Percentiles rank a stretch among this genome's conserved stretches.
Conservation (phyloP, 1,284 basidiomycete genomes). For the Ceratorhiza oryzae-sativae region DNA sequence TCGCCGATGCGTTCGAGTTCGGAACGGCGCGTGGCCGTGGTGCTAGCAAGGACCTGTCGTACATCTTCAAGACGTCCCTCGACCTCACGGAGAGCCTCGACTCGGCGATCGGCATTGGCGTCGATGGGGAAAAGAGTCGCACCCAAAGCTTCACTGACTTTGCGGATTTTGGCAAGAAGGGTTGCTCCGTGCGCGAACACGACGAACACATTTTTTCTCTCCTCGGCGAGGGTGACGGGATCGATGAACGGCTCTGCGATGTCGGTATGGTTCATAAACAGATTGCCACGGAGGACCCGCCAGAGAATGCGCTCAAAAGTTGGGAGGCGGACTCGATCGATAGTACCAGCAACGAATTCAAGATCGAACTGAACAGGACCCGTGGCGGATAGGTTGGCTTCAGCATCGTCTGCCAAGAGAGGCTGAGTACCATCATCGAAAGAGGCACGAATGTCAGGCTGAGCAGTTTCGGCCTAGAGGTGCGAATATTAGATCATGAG, state of each 20-base stretch:
- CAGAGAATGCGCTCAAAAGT: conserved; percentile 98
- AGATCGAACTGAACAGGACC: conserved; percentile 76
- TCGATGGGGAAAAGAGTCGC: conserved; percentile 97
- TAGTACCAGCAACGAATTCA: conserved; percentile 97
- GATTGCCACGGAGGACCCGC: conserved; percentile 96
- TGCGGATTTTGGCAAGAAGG: conserved; percentile 95
- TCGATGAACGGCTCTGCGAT: conserved; percentile 94
- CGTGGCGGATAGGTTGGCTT: conserved; percentile 65
- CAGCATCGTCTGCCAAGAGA: conserved; percentile 87
- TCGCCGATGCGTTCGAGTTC: conserved; percentile 91
- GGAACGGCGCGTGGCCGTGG: conserved; percentile 81
- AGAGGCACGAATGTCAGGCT: conserved; percentile 83
- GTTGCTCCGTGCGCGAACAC: conserved; percentile 98
- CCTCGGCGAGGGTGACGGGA: conserved; percentile 79
- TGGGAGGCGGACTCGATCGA: conserved; percentile 89
- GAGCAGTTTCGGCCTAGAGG: conserved; percentile 77
- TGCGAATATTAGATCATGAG: conserved; percentile 40
- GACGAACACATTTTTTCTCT: conserved; percentile 98
- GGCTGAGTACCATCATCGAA: conserved; percentile 93
- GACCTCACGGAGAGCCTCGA: conserved; percentile 89
- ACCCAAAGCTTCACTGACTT: conserved; percentile 98
- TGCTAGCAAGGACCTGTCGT: conserved; percentile 89
- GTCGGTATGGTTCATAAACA: conserved; percentile 99
- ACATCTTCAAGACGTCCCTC: conserved; percentile 91
- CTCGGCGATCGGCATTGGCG: conserved; percentile 89